Percentiles rank a stretch among this genome's conserved stretches.
phyloP scores from a whole-genome alignment of 2,329 filamentous ascomycete genomes.

The Pseudopithomyces maydicus region DNA sequence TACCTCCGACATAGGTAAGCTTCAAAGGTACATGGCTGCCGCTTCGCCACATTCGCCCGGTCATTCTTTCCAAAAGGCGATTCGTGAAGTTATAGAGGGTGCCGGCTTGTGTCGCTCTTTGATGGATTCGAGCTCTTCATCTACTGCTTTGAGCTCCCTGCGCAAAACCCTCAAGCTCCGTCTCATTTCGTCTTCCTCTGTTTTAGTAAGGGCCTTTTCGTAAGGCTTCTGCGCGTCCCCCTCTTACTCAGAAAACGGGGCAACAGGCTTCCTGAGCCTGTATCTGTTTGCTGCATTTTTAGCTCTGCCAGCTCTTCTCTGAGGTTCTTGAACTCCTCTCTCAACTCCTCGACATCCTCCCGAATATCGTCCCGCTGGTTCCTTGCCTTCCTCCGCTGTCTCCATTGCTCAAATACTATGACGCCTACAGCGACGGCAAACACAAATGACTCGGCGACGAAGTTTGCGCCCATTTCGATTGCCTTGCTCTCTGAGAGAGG shows the following conservation, averaged over 20 bases:
- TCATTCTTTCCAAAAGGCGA: not conserved
- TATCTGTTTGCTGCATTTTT: conserved; percentile 41
- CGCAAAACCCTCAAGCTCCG: not conserved
- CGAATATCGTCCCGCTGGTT: conserved; percentile 64
- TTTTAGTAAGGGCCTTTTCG: conserved; percentile 19
- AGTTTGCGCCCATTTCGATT: conserved; percentile 71
- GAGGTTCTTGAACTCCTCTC: conserved; percentile 50
- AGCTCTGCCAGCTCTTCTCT: conserved; percentile 48
- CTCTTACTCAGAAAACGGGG: conserved; percentile 35
- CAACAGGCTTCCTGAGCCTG: conserved; percentile 29
- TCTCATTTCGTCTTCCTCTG: conserved; percentile 3
- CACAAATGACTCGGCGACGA: conserved; percentile 70
- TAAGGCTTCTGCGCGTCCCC: conserved; percentile 25
- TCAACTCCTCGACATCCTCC: conserved; percentile 63
- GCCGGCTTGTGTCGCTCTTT: conserved; percentile 2
- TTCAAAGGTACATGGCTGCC: not conserved
- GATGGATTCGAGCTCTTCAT: conserved; percentile 1
- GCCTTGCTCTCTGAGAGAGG: conserved; percentile 70
- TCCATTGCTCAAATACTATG: conserved; percentile 66
- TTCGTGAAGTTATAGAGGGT: not conserved
- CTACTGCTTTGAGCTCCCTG: not conserved
- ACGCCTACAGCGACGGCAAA: conserved; percentile 67
- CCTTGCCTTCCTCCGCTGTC: conserved; percentile 65
- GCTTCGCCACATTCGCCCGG: not conserved
- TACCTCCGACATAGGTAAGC: not conserved